phyloP scores from a whole-genome alignment of 2,329 filamentous ascomycete genomes.

The Fusarium tricinctum region DNA sequence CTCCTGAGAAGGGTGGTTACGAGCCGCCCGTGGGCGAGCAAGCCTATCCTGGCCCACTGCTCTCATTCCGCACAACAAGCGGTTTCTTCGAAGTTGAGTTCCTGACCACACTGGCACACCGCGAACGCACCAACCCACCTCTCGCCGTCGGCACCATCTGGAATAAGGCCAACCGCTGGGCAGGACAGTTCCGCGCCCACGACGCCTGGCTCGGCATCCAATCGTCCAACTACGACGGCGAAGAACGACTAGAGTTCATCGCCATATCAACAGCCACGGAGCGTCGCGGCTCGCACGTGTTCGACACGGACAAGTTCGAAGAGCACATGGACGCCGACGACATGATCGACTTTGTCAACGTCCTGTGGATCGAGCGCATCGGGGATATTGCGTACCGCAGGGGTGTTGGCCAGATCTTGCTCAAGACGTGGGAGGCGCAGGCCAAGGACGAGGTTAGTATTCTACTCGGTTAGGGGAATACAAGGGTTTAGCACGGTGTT shows the following conservation, averaged over 20 bases:
- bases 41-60: slow-evolving; percentile 56
- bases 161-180: slow-evolving; percentile 55
- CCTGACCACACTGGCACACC: slow-evolving; percentile 54
- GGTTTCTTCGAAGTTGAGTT: slow-evolving; percentile 60
- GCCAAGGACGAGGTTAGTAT: slow-evolving; percentile 58
- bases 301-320: slow-evolving; percentile 57
- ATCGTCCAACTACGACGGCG: slow-evolving; percentile 62
- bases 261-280: slow-evolving; percentile 59
- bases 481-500: slow-evolving; percentile 38
- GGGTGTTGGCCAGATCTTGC: slow-evolving; percentile 60
- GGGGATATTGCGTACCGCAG: slow-evolving; percentile 59
- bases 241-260: slow-evolving; percentile 61
- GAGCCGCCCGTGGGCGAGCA: slow-evolving; percentile 51
- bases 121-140: slow-evolving; percentile 56
- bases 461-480: slow-evolving; percentile 55
- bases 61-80: slow-evolving; percentile 58
- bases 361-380: slow-evolving; percentile 62
- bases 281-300: slow-evolving; percentile 58
- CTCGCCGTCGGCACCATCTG: slow-evolving; percentile 61
- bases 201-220: slow-evolving; percentile 62
- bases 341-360: slow-evolving; percentile 61
- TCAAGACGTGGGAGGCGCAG: slow-evolving; percentile 58
- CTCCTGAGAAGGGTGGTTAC: slow-evolving; percentile 50
- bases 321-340: slow-evolving; percentile 60
- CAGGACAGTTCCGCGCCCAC: slow-evolving; percentile 61